Conservation (phyloP, 1,284 basidiomycete species). For the Wolfiporia cocos region DNA sequence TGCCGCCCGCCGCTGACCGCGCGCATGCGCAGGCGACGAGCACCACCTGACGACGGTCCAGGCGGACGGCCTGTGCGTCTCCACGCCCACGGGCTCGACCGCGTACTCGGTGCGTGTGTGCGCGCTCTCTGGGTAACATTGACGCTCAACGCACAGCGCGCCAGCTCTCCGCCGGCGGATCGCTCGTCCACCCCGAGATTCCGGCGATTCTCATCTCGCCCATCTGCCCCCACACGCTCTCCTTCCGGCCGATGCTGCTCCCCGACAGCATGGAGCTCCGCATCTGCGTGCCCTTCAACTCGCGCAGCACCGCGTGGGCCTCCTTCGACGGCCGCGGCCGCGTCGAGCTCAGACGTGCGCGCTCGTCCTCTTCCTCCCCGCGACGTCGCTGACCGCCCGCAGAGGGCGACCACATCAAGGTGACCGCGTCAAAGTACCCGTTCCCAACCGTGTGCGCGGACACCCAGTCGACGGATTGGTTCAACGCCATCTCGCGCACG, state of each 20-base stretch:
- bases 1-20: not conserved
- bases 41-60: conserved; percentile 99
- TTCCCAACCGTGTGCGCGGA: conserved; percentile 99
- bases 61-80: conserved; percentile 93
- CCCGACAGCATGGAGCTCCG: conserved; percentile 99
- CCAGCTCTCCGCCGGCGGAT: conserved; percentile 94
- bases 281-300: conserved; percentile 98
- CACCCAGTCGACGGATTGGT: conserved; percentile 98
- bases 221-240: conserved; percentile 97
- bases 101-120: conserved; percentile 80
- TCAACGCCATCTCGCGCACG: conserved; percentile 93
- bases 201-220: conserved; percentile 96
- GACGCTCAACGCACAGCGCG: conserved; percentile 2
- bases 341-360: conserved; percentile 89
- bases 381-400: conserved; percentile 7
- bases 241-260: conserved; percentile 97
- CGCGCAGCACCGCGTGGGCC: conserved; percentile 97
- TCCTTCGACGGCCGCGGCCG: conserved; percentile 97
- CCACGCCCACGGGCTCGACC: conserved; percentile 97
- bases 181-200: conserved; percentile 96
- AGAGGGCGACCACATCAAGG: conserved; percentile 99
- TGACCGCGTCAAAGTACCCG: conserved; percentile 96
- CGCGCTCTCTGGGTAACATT: not conserved
- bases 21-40: conserved; percentile 72
- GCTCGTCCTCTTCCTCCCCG: not conserved